A percentile compares a stretch with the other conserved stretches of the same genome.
phyloP scores from a whole-genome alignment of 1,284 basidiomycete genomes.

The Macrocybe sp. region DNA sequence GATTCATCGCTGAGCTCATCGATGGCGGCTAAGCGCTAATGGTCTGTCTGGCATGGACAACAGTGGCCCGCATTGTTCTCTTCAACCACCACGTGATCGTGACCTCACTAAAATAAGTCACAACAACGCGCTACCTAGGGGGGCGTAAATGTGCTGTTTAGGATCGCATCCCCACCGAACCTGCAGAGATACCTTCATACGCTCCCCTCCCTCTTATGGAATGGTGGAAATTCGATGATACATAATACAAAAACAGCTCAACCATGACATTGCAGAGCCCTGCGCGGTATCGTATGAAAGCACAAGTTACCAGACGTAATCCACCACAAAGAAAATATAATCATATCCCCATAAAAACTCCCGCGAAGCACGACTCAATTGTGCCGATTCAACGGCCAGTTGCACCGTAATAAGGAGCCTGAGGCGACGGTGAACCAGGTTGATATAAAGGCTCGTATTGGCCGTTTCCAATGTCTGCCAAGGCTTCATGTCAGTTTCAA shows the following conservation, averaged over 20 bases:
- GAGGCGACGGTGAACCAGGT: conserved; percentile 12
- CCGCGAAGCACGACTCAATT: background rate
- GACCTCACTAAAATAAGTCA: background rate
- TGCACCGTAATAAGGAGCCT: conserved; percentile 31
- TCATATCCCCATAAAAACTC: background rate
- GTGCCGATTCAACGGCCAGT: conserved; percentile 15
- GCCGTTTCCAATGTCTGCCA: conserved; percentile 22
- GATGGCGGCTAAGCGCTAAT: no score
- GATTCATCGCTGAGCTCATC: no score
- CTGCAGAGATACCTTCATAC: no score
- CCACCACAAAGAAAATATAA: background rate
- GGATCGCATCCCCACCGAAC: no score
- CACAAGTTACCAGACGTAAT: no score
- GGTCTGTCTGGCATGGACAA: background rate
- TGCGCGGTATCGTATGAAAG: no score
- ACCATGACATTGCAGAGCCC: no score
- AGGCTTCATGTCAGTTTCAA: background rate
- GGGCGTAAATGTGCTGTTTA: no score
- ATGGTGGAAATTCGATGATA: no score
- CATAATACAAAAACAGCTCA: no score
- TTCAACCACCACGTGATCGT: conserved; percentile 17
- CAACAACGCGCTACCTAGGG: background rate
- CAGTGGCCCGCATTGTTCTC: background rate
- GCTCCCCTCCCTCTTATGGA: no score
- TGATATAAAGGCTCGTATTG: conserved; percentile 19